These are phyloP conservation scores for Pachyrhizus erosus DNA, from an alignment of 306 rosid genomes.

Conservation along the genomic window DNA sequence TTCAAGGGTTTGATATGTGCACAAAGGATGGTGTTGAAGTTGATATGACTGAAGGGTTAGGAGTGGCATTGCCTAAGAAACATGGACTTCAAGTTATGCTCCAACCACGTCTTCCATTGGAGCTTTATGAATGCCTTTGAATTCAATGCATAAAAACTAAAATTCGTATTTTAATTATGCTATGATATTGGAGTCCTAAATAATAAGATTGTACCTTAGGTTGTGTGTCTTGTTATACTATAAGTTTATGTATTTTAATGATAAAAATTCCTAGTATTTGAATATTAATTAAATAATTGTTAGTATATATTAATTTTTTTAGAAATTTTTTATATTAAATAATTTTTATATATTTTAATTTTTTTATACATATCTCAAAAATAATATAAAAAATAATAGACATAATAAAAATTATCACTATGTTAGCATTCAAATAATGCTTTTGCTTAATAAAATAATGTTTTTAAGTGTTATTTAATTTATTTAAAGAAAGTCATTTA, in stretches of 20 bases:
- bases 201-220: not conserved
- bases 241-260: not conserved
- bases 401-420: too few species aligned
- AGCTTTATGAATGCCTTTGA: slow-evolving; percentile 51
- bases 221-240: not conserved
- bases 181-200: not conserved
- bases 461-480: too few species aligned
- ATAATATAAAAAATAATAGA: too few species aligned
- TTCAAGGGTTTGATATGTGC: slow-evolving; percentile 53
- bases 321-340: too few species aligned
- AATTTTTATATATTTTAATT: too few species aligned
- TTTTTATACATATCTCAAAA: too few species aligned
- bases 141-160: not conserved
- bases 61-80: slow-evolving; percentile 55
- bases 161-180: not conserved
- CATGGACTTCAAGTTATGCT: slow-evolving; percentile 41
- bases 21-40: not conserved
- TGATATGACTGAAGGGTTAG: slow-evolving; percentile 58
- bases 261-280: not conserved
- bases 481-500: too few species aligned
- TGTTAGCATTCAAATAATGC: too few species aligned
- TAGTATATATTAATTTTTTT: too few species aligned
- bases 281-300: not conserved
- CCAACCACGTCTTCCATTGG: slow-evolving; percentile 50
- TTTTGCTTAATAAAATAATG: too few species aligned